Percentiles rank a stretch among this genome's conserved stretches.
These are phyloP conservation scores for Crithidia thermophila DNA, from an alignment of 208 protist species.

Conservation along the genomic window DNA sequence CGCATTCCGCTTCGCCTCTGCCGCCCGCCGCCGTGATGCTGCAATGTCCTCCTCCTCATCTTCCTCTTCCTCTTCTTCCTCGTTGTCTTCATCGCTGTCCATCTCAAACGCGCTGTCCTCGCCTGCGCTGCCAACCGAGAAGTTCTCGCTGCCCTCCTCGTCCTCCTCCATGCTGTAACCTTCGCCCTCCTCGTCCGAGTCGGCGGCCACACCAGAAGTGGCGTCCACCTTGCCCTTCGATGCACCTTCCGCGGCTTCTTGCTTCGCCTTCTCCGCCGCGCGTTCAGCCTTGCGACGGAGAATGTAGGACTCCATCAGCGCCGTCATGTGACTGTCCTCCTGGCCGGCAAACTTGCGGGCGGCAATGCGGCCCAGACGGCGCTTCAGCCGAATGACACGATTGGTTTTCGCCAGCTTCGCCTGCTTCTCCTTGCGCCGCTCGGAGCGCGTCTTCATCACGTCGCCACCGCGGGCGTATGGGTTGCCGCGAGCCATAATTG, in stretches of 20 bases:
- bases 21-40: constrained; percentile 1
- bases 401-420: constrained; percentile 61
- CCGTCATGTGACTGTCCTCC: constrained; percentile 76
- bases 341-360: constrained; percentile 60
- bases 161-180: constrained; percentile 16
- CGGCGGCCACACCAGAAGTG: neutral
- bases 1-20: constrained; percentile 11
- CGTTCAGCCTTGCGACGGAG: constrained; percentile 78
- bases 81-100: neutral
- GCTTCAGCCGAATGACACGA: constrained; percentile 65
- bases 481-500: constrained; percentile 76
- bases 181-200: constrained; percentile 10
- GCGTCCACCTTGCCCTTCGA: constrained; percentile 4
- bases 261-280: constrained; percentile 44
- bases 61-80: neutral
- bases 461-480: constrained; percentile 68
- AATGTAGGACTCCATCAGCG: constrained; percentile 89
- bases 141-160: constrained; percentile 13
- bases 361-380: constrained; percentile 55
- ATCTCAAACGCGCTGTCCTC: constrained; percentile 23
- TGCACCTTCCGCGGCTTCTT: constrained; percentile 28
- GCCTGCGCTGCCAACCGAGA: constrained; percentile 6
- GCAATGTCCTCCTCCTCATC: constrained; percentile 9
- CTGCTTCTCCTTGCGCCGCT: constrained; percentile 68
- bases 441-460: constrained; percentile 82